phyloP scores from a whole-genome alignment of 495 filamentous ascomycete species.

The Hyaloscypha finlandica region DNA sequence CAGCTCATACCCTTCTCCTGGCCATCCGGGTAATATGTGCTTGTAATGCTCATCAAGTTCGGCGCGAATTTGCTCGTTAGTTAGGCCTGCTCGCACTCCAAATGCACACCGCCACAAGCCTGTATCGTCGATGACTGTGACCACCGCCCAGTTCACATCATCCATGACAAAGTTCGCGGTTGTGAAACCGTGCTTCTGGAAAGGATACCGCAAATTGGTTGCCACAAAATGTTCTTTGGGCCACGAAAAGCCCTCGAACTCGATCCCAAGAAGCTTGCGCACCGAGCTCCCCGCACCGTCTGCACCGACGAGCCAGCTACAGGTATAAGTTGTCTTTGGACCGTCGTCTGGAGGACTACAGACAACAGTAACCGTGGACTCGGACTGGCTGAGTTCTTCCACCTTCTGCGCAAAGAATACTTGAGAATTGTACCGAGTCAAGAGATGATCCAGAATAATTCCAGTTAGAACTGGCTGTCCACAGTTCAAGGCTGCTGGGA shows the following conservation, averaged over 20 bases:
- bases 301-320: not conserved
- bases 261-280: conserved; percentile 3
- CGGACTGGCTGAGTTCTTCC: not conserved
- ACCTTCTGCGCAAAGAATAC: not conserved
- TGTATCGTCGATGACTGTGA: conserved; percentile 2
- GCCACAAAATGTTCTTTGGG: conserved; percentile 1
- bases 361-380: not conserved
- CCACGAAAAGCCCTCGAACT: not conserved
- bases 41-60: conserved; percentile 7
- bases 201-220: conserved; percentile 2
- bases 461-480: not conserved
- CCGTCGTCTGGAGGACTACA: not conserved
- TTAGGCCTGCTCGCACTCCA: not conserved
- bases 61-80: not conserved
- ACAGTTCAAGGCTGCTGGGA: conserved; percentile 2
- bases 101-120: conserved; percentile 1
- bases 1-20: conserved; percentile 2
- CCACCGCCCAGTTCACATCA: not conserved
- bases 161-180: conserved; percentile 3
- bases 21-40: conserved; percentile 2
- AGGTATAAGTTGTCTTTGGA: not conserved
- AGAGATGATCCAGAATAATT: not conserved
- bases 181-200: not conserved
- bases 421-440: not conserved
- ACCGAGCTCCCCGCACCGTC: not conserved